phyloP scores from a whole-genome alignment of 306 rosid species.

The Vigna reflexopilosa region DNA sequence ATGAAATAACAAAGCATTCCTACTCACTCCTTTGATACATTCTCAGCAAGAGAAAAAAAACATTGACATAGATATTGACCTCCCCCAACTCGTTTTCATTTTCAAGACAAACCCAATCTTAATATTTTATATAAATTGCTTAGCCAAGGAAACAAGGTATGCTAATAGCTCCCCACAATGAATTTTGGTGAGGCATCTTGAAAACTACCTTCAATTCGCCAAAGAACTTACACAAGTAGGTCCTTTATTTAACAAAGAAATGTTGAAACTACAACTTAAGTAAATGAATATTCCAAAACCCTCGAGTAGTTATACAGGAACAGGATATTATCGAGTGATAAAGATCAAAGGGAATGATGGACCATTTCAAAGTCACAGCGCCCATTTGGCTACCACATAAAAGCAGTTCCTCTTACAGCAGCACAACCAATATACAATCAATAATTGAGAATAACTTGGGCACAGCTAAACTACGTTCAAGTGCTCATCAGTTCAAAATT shows the following conservation, averaged over 20 bases:
- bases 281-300: slow-evolving; percentile 2
- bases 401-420: not conserved
- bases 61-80: slow-evolving; percentile 18
- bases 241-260: not conserved
- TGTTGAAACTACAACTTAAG: not conserved
- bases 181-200: slow-evolving; percentile 16
- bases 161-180: not conserved
- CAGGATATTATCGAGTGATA: slow-evolving; percentile 10
- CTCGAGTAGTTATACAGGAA: slow-evolving; percentile 13
- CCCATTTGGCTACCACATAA: not conserved
- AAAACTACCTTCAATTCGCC: slow-evolving; percentile 28
- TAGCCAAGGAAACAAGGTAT: slow-evolving; percentile 29
- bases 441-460: not conserved
- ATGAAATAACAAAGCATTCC: slow-evolving; percentile 20
- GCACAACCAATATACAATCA: not conserved
- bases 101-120: slow-evolving; percentile 15
- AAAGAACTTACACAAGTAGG: not conserved
- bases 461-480: not conserved
- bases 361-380: not conserved
- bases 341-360: slow-evolving; percentile 5
- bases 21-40: not conserved
- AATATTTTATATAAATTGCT: slow-evolving; percentile 25
- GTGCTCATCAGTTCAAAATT: not conserved
- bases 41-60: not conserved
- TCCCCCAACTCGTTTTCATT: slow-evolving; percentile 7